A percentile compares a stretch with the other conserved stretches of the same genome.
These are phyloP conservation scores for Alloteropsis angusta DNA, from an alignment of 202 grass and related monocot species.

Conservation along the genomic window DNA sequence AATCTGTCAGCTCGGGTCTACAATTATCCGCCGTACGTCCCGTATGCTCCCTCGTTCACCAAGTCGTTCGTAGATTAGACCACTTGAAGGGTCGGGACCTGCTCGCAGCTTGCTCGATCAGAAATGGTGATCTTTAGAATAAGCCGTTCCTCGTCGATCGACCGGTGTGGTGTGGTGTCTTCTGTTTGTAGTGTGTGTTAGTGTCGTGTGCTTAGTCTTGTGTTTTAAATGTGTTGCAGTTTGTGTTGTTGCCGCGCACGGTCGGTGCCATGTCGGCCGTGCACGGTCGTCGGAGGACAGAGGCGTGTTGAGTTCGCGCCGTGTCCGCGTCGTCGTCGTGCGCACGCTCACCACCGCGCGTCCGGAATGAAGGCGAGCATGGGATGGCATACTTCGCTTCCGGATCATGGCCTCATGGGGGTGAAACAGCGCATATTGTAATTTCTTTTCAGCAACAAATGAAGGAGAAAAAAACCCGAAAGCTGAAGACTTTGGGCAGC, in stretches of 20 bases:
- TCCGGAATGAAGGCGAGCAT: not conserved
- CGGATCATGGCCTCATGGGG: not conserved
- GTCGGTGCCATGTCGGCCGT: not conserved
- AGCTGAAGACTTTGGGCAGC: not conserved
- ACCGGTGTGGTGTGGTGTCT: too few species aligned
- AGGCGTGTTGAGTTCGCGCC: not conserved
- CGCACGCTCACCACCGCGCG: not conserved
- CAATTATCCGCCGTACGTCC: not conserved
- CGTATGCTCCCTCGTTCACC: not conserved
- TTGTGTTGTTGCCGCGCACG: not conserved
- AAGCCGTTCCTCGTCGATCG: too few species aligned
- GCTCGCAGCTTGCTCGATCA: not conserved
- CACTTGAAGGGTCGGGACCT: too few species aligned
- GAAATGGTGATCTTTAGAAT: too few species aligned
- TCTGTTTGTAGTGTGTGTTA: too few species aligned
- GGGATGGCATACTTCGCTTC: not conserved
- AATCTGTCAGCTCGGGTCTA: not conserved
- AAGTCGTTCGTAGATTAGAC: not conserved
- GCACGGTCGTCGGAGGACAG: not conserved
- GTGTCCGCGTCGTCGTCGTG: not conserved
- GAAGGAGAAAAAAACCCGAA: not conserved
- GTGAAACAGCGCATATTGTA: not conserved
- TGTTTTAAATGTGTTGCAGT: too few species aligned
- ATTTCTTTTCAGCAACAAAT: not conserved
- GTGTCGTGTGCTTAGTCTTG: not conserved